These are phyloP conservation scores for Mariannaea elegans DNA, from an alignment of 2,329 filamentous ascomycete genomes.

Conservation along the genomic window DNA sequence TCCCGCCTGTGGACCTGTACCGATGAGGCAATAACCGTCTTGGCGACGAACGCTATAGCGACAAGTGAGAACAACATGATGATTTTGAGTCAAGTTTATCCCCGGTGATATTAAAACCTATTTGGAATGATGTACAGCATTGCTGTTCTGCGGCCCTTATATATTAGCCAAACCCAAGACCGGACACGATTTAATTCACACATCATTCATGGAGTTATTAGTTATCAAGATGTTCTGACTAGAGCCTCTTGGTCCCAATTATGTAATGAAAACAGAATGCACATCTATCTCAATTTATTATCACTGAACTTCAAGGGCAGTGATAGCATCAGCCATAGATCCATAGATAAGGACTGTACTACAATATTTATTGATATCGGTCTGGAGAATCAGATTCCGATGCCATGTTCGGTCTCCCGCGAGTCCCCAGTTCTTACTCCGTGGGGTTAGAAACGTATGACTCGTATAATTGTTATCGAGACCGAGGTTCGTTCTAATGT, in stretches of 20 bases:
- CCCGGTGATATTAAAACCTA: neutral
- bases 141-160: neutral
- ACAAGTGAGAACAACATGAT: neutral
- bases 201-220: neutral
- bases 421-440: neutral
- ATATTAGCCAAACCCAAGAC: neutral
- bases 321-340: neutral
- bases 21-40: neutral
- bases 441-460: neutral
- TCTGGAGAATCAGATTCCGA: neutral
- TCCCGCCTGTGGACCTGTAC: neutral
- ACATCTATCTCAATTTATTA: neutral
- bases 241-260: neutral
- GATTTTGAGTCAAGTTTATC: neutral
- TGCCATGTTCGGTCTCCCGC: neutral
- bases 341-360: neutral
- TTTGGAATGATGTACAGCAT: neutral
- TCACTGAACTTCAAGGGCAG: neutral
- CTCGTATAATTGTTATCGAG: neutral
- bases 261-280: neutral
- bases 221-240: neutral
- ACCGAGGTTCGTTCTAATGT: neutral
- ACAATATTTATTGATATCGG: neutral
- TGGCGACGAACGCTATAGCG: neutral
- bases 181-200: neutral